Percentiles rank a stretch among this genome's conserved stretches.
Evolutionary conservation across 495 filamentous ascomycete species (phyloP).

Genomic region (Hamigera avellanea): DNA sequence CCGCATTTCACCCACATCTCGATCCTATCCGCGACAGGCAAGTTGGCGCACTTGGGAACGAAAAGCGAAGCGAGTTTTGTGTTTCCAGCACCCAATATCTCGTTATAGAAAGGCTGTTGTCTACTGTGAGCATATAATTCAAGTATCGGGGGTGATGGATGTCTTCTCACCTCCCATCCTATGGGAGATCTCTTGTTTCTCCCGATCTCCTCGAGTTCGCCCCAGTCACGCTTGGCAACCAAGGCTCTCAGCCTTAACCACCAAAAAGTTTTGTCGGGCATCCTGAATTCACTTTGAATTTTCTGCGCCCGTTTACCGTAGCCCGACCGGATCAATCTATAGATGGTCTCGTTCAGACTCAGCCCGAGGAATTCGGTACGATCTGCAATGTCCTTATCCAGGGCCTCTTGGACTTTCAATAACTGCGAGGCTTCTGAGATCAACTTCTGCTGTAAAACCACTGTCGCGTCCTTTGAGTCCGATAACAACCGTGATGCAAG

Average conservation of each 20-base stretch:
- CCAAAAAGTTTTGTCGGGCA: constrained; percentile 79
- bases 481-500: constrained; percentile 68
- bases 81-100: constrained; percentile 79
- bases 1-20: constrained; percentile 97
- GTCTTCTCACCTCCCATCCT: constrained; percentile 72
- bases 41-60: constrained; percentile 70
- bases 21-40: constrained; percentile 54
- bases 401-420: constrained; percentile 69
- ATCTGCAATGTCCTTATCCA: constrained; percentile 68
- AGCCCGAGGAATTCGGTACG: constrained; percentile 63
- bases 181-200: constrained; percentile 70
- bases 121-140: constrained; percentile 11
- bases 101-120: constrained; percentile 77
- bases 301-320: constrained; percentile 73
- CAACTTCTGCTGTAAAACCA: constrained; percentile 56
- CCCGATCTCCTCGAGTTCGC: constrained; percentile 76
- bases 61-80: constrained; percentile 73
- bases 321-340: constrained; percentile 63
- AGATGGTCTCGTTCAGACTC: constrained; percentile 81
- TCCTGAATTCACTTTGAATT: constrained; percentile 82
- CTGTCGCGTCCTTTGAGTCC: constrained; percentile 66
- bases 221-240: constrained; percentile 82
- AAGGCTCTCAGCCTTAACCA: constrained; percentile 86
- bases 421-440: constrained; percentile 68
- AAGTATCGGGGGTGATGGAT: constrained; percentile 4